These are phyloP conservation scores for Massariosphaeria phaeospora DNA, from an alignment of 495 filamentous ascomycete genomes.

Conservation along the genomic window DNA sequence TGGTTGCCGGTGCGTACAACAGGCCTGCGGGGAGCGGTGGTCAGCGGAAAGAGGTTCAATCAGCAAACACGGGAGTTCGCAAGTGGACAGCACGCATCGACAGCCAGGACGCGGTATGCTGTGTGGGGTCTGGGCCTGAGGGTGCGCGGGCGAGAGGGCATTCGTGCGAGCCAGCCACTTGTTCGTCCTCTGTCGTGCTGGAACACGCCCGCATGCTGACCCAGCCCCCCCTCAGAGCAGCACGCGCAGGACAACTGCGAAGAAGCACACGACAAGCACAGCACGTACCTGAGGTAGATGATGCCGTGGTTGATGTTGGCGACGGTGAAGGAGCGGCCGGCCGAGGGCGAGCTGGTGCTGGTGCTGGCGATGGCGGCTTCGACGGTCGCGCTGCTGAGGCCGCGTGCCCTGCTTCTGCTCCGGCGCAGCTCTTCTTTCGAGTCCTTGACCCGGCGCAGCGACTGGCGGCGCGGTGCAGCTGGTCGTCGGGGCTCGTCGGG, in stretches of 20 bases:
- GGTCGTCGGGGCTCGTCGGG: slow-evolving; percentile 16
- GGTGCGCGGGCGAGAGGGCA: background rate
- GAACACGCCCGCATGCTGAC: no score
- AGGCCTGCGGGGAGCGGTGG: slow-evolving; percentile 46
- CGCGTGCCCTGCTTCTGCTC: slow-evolving; percentile 22
- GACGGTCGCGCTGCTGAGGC: slow-evolving; percentile 21
- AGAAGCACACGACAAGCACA: background rate
- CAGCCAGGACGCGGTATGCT: background rate
- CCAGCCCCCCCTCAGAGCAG: no score
- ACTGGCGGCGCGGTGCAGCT: slow-evolving; percentile 14
- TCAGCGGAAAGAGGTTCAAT: no score
- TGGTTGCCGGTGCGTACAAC: slow-evolving; percentile 54
- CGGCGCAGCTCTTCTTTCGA: slow-evolving; percentile 33
- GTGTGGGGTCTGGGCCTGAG: background rate
- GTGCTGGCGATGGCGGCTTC: slow-evolving; percentile 15
- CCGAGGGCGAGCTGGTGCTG: slow-evolving; percentile 7
- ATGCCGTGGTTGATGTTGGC: slow-evolving; percentile 90
- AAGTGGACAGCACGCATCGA: no score
- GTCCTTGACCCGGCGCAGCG: slow-evolving; percentile 33
- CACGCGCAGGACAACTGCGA: no score
- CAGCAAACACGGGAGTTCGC: no score
- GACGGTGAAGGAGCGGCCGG: slow-evolving; percentile 72
- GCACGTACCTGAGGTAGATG: slow-evolving; percentile 83
- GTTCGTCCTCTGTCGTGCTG: no score
- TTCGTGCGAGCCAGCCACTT: background rate